A percentile compares a stretch with the other conserved stretches of the same genome.
phyloP scores from a whole-genome alignment of 169 alveolate species.

The Haemoproteus tartakovskyi region DNA sequence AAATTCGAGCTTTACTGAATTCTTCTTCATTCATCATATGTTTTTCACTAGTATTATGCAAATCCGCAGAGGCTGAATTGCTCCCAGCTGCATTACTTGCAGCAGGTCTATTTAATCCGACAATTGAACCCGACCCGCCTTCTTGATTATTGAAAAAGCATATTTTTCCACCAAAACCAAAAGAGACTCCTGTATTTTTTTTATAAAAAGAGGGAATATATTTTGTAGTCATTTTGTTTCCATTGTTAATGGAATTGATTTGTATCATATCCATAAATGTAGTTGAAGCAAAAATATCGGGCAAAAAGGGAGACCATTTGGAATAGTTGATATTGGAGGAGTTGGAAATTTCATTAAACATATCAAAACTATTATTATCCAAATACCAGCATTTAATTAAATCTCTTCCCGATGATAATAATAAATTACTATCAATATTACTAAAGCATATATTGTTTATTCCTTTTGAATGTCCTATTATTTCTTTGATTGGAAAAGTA shows the following conservation, averaged over 20 bases:
- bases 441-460: slow-evolving; percentile 77
- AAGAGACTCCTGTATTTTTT: slow-evolving; percentile 67
- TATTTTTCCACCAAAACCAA: slow-evolving; percentile 72
- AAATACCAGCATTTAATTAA: slow-evolving; percentile 80
- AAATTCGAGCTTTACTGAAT: not conserved
- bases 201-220: slow-evolving; percentile 71
- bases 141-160: slow-evolving; percentile 21
- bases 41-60: not conserved
- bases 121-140: not conserved
- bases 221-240: slow-evolving; percentile 64
- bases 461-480: slow-evolving; percentile 80
- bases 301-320: slow-evolving; percentile 73
- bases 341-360: slow-evolving; percentile 38
- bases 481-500: slow-evolving; percentile 81
- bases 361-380: slow-evolving; percentile 63
- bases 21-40: too few species aligned
- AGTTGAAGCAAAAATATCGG: slow-evolving; percentile 70
- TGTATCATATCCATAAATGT: slow-evolving; percentile 71
- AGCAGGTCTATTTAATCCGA: not conserved
- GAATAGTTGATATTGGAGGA: slow-evolving; percentile 51
- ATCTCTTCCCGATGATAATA: slow-evolving; percentile 82
- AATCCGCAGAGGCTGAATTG: not conserved
- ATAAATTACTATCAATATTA: slow-evolving; percentile 76
- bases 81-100: not conserved
- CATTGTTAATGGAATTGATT: slow-evolving; percentile 66